phyloP scores from a whole-genome alignment of 1,139 yeast genomes.

The Yarrowia galli region DNA sequence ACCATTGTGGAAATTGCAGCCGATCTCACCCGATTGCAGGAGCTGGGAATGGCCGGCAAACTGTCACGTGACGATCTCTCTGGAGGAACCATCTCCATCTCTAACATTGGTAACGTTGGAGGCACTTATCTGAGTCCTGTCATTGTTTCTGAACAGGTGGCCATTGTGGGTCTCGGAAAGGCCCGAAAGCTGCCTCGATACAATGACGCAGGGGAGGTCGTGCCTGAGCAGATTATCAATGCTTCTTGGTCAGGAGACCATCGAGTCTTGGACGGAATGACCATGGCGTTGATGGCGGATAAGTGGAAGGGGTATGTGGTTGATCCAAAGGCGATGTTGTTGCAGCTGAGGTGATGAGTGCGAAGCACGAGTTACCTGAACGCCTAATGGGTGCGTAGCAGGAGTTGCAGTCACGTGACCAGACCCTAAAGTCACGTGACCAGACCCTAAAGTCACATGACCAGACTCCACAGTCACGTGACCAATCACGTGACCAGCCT shows the following conservation, averaged over 20 bases:
- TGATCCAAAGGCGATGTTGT: conserved; percentile 46
- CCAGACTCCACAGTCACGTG: too few relatives aligned
- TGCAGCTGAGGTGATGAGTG: conserved; percentile 42
- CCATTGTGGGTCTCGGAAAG: conserved; percentile 50
- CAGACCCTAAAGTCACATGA: too few relatives aligned
- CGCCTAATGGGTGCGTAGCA: neutral
- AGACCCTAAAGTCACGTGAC: too few relatives aligned
- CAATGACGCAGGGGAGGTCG: conserved; percentile 44
- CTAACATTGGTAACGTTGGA: conserved; percentile 80
- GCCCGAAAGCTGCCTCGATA: conserved; percentile 48
- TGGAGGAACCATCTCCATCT: conserved; percentile 78
- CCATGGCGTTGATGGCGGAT: conserved; percentile 50
- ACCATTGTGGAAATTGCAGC: conserved; percentile 69
- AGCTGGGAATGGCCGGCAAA: conserved; percentile 68
- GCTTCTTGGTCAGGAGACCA: conserved; percentile 53
- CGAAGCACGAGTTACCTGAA: neutral
- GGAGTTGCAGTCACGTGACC: neutral
- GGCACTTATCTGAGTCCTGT: conserved; percentile 81
- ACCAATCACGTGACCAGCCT: too few relatives aligned
- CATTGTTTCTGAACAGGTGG: conserved; percentile 54
- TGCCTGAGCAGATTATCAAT: conserved; percentile 48
- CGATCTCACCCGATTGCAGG: conserved; percentile 64
- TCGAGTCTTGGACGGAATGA: conserved; percentile 51
- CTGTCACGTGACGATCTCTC: conserved; percentile 73
- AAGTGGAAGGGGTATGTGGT: conserved; percentile 48